A percentile compares a stretch with the other conserved stretches of the same genome.
Evolutionary conservation across 306 rosid genomes (phyloP).

Genomic region (Elaeagnus macrophylla): DNA sequence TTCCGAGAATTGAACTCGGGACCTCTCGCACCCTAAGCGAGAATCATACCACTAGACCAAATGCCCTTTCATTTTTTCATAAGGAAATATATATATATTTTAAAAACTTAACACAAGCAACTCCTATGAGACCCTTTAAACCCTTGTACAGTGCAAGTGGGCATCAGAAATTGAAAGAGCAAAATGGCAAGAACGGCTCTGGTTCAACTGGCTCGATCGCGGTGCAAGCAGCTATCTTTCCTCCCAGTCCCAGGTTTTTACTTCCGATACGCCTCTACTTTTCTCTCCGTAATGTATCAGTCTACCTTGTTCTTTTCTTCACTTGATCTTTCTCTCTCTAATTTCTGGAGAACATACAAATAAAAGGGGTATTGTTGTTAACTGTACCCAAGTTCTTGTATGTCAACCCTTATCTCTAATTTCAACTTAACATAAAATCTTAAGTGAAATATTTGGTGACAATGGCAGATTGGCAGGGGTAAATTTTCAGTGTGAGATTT

Average conservation of each 20-base stretch:
- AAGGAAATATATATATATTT: too few relatives aligned
- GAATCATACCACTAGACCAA: conserved; percentile 49
- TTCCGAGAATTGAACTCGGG: conserved; percentile 61
- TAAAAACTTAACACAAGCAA: neutral
- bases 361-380: too few relatives aligned
- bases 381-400: too few relatives aligned
- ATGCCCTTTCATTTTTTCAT: neutral
- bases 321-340: neutral
- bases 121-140: conserved; percentile 1
- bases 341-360: neutral
- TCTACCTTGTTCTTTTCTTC: neutral
- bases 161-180: neutral
- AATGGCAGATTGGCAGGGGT: too few relatives aligned
- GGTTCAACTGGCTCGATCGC: conserved; percentile 50
- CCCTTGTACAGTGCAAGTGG: neutral
- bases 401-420: too few relatives aligned
- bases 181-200: conserved; percentile 60
- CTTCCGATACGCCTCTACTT: neutral
- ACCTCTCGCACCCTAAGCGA: conserved; percentile 54
- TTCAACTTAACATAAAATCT: too few relatives aligned
- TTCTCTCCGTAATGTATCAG: neutral
- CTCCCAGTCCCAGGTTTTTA: conserved; percentile 35
- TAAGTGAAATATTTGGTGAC: too few relatives aligned
- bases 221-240: conserved; percentile 25
- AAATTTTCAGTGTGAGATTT: too few relatives aligned